Percentiles rank a stretch among this genome's conserved stretches.
Conservation (phyloP, 257 asterid genomes). For the Scutellaria baicalensis region DNA sequence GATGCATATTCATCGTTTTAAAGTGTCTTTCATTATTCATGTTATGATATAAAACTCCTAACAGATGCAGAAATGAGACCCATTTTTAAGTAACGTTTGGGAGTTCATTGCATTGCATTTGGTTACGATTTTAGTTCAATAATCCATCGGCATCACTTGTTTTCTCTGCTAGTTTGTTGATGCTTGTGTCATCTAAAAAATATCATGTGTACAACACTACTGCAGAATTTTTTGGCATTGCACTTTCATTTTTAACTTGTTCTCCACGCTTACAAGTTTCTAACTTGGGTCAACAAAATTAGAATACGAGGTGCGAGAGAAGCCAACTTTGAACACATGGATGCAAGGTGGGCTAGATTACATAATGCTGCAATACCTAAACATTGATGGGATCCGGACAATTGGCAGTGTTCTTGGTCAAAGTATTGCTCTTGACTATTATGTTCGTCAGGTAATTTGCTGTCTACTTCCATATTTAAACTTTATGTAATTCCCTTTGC, state of each 20-base stretch:
- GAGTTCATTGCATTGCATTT: not conserved
- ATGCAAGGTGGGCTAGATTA: conserved; percentile 96
- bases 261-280: conserved; percentile 8
- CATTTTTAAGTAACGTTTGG: not conserved
- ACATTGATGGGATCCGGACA: conserved; percentile 83
- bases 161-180: not conserved
- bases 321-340: conserved; percentile 71
- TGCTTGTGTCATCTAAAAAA: not conserved
- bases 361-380: conserved; percentile 76
- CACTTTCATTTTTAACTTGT: not conserved
- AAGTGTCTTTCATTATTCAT: not conserved
- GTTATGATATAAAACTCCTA: not conserved
- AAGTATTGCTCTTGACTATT: conserved; percentile 97
- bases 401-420: conserved; percentile 99
- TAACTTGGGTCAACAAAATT: conserved; percentile 17
- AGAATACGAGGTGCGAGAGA: conserved; percentile 94
- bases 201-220: not conserved
- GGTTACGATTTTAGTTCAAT: not conserved
- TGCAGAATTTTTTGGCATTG: not conserved
- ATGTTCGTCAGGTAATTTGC: conserved; percentile 83
- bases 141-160: not conserved
- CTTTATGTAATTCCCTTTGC: not conserved
- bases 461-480: not conserved
- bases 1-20: not conserved
- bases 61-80: not conserved